Percentiles rank a stretch among this genome's conserved stretches.
Evolutionary conservation across 768 basidiomycete genomes (phyloP).

Genomic region (Leccinellum albellum): DNA sequence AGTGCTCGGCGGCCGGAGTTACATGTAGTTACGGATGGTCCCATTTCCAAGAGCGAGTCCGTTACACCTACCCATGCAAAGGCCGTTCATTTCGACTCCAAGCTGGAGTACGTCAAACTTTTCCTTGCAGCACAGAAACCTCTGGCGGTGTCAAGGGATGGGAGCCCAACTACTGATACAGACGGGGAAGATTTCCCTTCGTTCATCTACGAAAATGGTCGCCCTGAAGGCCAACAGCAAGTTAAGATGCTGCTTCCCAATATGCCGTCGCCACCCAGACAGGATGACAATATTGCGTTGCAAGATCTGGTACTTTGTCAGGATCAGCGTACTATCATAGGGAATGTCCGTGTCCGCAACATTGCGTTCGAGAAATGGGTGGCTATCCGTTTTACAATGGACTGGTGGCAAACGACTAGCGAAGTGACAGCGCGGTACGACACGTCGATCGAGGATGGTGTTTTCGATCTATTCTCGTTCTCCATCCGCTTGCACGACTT

Average conservation of each 20-base stretch:
- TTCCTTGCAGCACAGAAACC: slow-evolving; percentile 96
- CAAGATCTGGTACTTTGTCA: slow-evolving; percentile 52
- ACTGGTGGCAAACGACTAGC: slow-evolving; percentile 93
- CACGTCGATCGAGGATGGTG: slow-evolving; percentile 35
- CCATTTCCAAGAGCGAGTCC: slow-evolving; percentile 69
- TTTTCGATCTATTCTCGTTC: slow-evolving; percentile 75
- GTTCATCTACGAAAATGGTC: slow-evolving; percentile 54
- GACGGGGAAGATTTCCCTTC: slow-evolving; percentile 77
- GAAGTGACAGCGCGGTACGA: slow-evolving; percentile 80
- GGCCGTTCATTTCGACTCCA: slow-evolving; percentile 87
- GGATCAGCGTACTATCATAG: slow-evolving; percentile 57
- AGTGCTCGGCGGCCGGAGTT: slow-evolving; percentile 53
- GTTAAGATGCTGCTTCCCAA: slow-evolving; percentile 65
- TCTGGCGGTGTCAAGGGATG: slow-evolving; percentile 86
- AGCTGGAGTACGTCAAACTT: slow-evolving; percentile 91
- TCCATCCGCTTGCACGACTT: slow-evolving; percentile 74
- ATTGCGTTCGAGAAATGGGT: slow-evolving; percentile 85
- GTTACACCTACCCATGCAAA: slow-evolving; percentile 75
- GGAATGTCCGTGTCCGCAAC: slow-evolving; percentile 77
- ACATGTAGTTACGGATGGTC: slow-evolving; percentile 47
- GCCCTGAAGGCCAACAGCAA: slow-evolving; percentile 29
- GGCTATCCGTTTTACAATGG: slow-evolving; percentile 87
- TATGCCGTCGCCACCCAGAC: slow-evolving; percentile 48
- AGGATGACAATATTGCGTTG: slow-evolving; percentile 46
- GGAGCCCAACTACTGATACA: slow-evolving; percentile 81